These are phyloP conservation scores for Ganoderma lucidum DNA, from an alignment of 1,284 basidiomycete genomes.

Conservation along the genomic window DNA sequence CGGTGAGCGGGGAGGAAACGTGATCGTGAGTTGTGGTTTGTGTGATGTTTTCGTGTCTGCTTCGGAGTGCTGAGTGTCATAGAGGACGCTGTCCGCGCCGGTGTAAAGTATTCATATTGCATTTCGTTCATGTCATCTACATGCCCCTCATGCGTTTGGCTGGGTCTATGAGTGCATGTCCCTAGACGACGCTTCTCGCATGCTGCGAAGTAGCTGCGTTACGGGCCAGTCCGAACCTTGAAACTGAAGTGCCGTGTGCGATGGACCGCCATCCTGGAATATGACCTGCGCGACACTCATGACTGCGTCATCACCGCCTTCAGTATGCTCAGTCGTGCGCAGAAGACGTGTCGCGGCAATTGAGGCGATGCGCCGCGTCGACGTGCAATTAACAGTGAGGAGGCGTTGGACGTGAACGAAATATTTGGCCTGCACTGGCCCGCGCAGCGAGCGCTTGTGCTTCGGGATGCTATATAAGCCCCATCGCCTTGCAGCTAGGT, in stretches of 20 bases:
- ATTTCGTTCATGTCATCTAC: neutral
- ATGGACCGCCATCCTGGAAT: neutral
- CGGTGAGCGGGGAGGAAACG: slow-evolving; percentile 13
- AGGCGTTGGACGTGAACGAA: neutral
- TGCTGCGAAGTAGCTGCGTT: neutral
- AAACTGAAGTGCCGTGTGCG: neutral
- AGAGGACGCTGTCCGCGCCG: slow-evolving; percentile 22
- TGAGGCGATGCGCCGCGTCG: neutral
- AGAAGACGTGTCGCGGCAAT: neutral
- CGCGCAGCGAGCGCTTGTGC: neutral
- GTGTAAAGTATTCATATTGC: slow-evolving; percentile 19
- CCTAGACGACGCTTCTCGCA: neutral
- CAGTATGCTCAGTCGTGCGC: neutral
- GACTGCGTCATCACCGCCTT: neutral
- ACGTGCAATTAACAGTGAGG: neutral
- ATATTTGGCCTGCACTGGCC: neutral
- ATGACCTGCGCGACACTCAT: neutral
- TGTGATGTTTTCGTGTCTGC: neutral
- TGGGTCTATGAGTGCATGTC: neutral
- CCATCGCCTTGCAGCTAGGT: neutral
- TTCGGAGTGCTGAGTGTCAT: slow-evolving; percentile 8
- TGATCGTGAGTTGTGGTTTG: slow-evolving; percentile 9
- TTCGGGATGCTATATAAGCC: neutral
- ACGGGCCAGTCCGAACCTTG: neutral
- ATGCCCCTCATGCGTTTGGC: neutral